Percentiles rank a stretch among this genome's conserved stretches.
phyloP scores from a whole-genome alignment of 257 asterid genomes.

The Nicotiana sylvestris region DNA sequence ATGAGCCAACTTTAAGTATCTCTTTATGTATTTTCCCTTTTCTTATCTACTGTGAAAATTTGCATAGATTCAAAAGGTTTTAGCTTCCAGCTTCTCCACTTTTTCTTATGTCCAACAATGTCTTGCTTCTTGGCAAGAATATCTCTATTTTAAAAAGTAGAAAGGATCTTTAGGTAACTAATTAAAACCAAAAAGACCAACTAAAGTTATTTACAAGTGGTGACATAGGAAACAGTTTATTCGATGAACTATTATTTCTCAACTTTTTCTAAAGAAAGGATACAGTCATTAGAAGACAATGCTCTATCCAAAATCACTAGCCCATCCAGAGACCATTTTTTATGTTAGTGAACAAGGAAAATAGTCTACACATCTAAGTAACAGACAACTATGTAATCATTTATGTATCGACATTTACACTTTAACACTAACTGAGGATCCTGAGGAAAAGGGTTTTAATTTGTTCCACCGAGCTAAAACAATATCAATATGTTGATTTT shows the following conservation, averaged over 20 bases:
- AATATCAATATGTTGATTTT: no score
- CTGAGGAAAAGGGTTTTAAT: no score
- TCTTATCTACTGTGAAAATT: background rate
- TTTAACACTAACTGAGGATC: background rate
- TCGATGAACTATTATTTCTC: background rate
- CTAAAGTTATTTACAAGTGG: background rate
- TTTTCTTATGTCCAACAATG: background rate
- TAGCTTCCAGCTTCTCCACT: background rate
- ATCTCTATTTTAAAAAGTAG: background rate
- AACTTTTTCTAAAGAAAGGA: background rate
- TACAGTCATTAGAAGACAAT: background rate
- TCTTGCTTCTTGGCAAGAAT: background rate
- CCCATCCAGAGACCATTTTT: background rate
- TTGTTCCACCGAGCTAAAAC: no score
- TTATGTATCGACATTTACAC: conserved; percentile 1
- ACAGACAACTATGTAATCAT: background rate
- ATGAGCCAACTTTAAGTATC: no score
- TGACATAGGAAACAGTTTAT: background rate
- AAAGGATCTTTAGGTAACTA: background rate
- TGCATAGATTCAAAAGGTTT: background rate
- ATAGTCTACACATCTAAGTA: background rate
- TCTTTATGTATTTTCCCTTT: no score
- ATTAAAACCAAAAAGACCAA: background rate
- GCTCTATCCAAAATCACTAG: no score
- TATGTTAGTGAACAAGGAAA: background rate